Evolutionary conservation across 2,329 filamentous ascomycete species (phyloP), one percentile per base, ranked within the genome.

Genomic region (Fusarium torreyae): DNA sequence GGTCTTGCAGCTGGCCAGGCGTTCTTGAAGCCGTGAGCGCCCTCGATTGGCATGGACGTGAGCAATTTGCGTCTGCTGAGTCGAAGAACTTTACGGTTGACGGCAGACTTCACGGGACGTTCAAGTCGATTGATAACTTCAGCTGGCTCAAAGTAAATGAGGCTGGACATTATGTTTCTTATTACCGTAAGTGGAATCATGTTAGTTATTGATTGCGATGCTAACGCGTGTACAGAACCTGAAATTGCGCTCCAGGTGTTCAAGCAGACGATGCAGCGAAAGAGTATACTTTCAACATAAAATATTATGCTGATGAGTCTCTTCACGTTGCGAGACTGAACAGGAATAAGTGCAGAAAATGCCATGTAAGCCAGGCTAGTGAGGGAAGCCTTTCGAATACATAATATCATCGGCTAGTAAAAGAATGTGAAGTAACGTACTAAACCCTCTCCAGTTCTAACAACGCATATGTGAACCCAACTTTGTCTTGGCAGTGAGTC

Each of bases 1-100:
- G 82, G 77, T 86, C 88, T 53, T 88, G 86, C 70, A 89, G 88
- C 75, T 88, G 86, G 83, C 77, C 84, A 31, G 87, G 87, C n/a
- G 82, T 80, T 31, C 78, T 84, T 7, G 79, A 75, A 11, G 82
- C 82, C 84, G 2, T 79, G 87, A 34, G 78, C 79, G 0, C 7
- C 26, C 77, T 88, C 24, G 76, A 79, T 13, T 88, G 81, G 71
- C 61, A 76, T 2, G 80, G 78, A 4, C 74, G 79, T 9, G 62
- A 77, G 1, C 74, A 79, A 4, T 88, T 88, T 69, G 72, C 56
- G 9, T 53, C 56, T 24, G 58, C 57, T 7, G 31, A 55, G 6
- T 73, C 20, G 68, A 84, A 15, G 58, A 74, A 63, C 70, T 89
- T 88, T 68, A 86, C 79, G 0, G 82, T 88, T 4, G 76, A 80